These are phyloP conservation scores for Ophiostoma pallidulum DNA, from an alignment of 2,329 filamentous ascomycete genomes.

Conservation along the genomic window DNA sequence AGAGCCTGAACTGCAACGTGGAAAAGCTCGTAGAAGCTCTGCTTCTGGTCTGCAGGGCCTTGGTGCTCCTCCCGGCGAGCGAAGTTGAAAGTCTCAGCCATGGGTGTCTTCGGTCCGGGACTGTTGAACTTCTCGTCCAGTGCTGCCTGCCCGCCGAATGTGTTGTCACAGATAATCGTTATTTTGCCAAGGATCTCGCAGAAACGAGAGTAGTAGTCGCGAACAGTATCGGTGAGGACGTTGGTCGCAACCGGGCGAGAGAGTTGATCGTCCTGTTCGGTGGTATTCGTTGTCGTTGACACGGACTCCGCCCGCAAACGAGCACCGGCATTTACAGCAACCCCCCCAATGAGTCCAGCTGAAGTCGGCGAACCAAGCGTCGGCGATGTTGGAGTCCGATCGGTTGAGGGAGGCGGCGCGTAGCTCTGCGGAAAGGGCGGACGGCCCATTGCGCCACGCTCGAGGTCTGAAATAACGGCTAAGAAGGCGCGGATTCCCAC, in stretches of 20 bases:
- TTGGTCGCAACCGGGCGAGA: slow-evolving; percentile 55
- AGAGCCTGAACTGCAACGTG: slow-evolving; percentile 93
- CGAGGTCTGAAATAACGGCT: slow-evolving; percentile 84
- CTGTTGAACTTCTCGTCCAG: slow-evolving; percentile 90
- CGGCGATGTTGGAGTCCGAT: slow-evolving; percentile 41
- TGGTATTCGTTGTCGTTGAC: background rate
- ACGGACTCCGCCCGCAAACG: background rate
- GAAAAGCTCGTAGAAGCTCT: slow-evolving; percentile 89
- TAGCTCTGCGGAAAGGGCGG: slow-evolving; percentile 77
- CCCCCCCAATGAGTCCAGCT: background rate
- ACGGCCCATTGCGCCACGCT: slow-evolving; percentile 65
- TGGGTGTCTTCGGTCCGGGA: slow-evolving; percentile 84
- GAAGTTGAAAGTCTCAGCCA: slow-evolving; percentile 90
- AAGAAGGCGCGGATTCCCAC: slow-evolving; percentile 92
- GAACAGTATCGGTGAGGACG: slow-evolving; percentile 63
- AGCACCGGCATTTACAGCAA: background rate
- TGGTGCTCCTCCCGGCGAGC: slow-evolving; percentile 69
- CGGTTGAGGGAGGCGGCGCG: slow-evolving; percentile 27
- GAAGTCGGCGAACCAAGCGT: slow-evolving; percentile 31
- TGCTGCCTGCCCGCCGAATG: slow-evolving; percentile 91
- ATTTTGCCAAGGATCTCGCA: slow-evolving; percentile 95
- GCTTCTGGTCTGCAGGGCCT: slow-evolving; percentile 68
- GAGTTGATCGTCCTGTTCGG: slow-evolving; percentile 50
- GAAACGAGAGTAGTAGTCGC: slow-evolving; percentile 81
- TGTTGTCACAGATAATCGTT: slow-evolving; percentile 90